Evolutionary conservation across 345 rosid species (phyloP), one percentile per base, ranked within the genome.

Genomic region (Heritiera fomes): DNA sequence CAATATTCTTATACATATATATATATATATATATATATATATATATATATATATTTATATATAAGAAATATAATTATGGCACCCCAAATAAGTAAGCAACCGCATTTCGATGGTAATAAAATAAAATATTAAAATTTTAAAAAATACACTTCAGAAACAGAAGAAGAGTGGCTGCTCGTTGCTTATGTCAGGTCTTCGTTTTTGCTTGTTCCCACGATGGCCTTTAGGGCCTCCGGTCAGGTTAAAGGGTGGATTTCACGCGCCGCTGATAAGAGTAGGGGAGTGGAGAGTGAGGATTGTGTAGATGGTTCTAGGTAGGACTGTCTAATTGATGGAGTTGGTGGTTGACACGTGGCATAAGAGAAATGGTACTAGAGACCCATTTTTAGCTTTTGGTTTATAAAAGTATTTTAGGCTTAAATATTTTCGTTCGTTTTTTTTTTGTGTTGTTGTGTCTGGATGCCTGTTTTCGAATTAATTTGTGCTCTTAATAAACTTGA

Each of bases 241-340:
- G 28, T 23, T 23, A 23, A 41, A 2, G 7, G 52, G 32, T n/a
- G 4, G 1, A 18, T 4, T 43, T 4, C 34, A 67, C 72, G 72
- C 72, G 53, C 72, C 53, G 6, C 8, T 67, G 17, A 45, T n/a
- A 34, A 45, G 72, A 43, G 0, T 45, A 53, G 7, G 28, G 30
- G 52, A 20, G 17, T 11, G 17, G 8, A n/a, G 32, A 40, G 46
- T 10, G 52, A 5, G 52, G 15, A 43, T n/a, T 43, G 10, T 20
- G 52, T 67, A 67, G 50, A 67, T 8, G 8, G 53, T n/a, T 67
- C 53, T 67, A 43, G 34, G 72, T 17, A 23, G 53, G 50, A 41
- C 53, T 20, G 72, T 45, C 72, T n/a, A 28, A 60, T 20, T 43
- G 71, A 67, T 67, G 71, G 69, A 43, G 14, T 38, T 67, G 11